Evolutionary conservation across 352 stramenopile genomes (phyloP), one percentile per base, ranked within the genome.

Genomic region (Globisporangium spiculum): DNA sequence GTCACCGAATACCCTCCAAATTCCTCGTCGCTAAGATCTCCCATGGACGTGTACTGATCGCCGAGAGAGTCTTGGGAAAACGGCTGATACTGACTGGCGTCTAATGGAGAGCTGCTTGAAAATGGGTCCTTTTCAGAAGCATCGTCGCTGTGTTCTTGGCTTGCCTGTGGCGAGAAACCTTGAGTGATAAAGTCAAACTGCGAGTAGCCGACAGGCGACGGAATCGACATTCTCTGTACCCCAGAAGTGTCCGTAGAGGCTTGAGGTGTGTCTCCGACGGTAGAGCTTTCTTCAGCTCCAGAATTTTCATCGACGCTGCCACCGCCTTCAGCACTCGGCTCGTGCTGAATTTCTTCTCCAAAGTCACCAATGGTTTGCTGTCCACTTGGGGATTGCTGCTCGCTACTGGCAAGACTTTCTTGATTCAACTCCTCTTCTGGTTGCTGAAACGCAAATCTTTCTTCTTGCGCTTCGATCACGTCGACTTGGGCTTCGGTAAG

Each of bases 141-240:
- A 46, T 48, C 30, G 36, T 63, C 20, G 30, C 24, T 18, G 52
- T 34, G 12, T 20, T 30, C 36, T 52, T 41, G 14, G 4, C 34
- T 57, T 7, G 64, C 55, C 4, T 36, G 38, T 20, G 64, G 64
- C 2, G 64, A 64, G 9, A 63, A 64, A 24, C 36, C 41, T 18
- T 65, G 55, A 4, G 64, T 53, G 41, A 69, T 60, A 30, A 69
- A 69, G 12, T 62, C n/a, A 60, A 69, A 69, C 56, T 69, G 64
- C 55, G 64, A 69, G 44, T 69, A 69, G 26, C 55, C 64, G 18
- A 27, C 44, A 32, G 64, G 64, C 1, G 64, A 65, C 30, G 64
- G 55, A 24, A 38, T 59, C 22, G 44, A 48, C 20, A 69, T n/a
- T 20, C 22, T 50, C 20, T 60, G 27, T 3, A 12, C 32, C 4